phyloP scores from a whole-genome alignment of 2,329 filamentous ascomycete species.

The Ophiostoma novo-ulmi region DNA sequence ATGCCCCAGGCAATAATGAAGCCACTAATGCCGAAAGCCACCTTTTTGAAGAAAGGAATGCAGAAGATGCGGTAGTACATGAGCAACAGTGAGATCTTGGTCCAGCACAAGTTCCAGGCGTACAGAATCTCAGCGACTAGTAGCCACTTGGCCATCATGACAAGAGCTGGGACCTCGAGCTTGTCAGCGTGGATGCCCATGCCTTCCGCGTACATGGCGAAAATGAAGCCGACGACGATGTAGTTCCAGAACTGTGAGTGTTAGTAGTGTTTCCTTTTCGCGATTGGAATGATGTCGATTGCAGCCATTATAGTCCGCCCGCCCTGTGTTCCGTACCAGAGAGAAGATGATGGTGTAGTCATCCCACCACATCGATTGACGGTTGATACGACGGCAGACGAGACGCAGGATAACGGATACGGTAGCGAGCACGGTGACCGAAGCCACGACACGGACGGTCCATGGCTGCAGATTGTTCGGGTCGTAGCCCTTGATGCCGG shows the following conservation, averaged over 20 bases:
- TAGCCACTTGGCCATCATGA: conserved; percentile 10
- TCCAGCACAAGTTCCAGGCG: conserved; percentile 9
- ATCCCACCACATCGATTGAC: conserved; percentile 8
- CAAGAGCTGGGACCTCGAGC: not conserved
- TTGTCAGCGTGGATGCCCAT: conserved; percentile 16
- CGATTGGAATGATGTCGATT: not conserved
- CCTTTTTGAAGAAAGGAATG: conserved; percentile 8
- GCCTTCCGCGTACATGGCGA: conserved; percentile 7
- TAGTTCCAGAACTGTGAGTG: not conserved
- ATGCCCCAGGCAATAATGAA: conserved; percentile 10
- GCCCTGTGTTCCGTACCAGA: not conserved
- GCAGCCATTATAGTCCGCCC: not conserved
- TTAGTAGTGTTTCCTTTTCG: not conserved
- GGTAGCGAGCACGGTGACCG: conserved; percentile 6
- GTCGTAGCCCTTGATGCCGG: conserved; percentile 14
- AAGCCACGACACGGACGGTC: conserved; percentile 10
- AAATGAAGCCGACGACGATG: conserved; percentile 12
- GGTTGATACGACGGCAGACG: not conserved
- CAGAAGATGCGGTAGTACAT: conserved; percentile 16
- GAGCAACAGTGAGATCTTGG: conserved; percentile 15
- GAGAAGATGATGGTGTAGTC: conserved; percentile 9
- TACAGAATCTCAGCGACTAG: conserved; percentile 12
- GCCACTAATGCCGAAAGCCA: not conserved
- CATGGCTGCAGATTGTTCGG: conserved; percentile 10
- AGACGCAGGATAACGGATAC: not conserved